Evolutionary conservation across 441 rosid genomes (phyloP), one percentile per base, ranked within the genome.

Genomic region (Gossypium lobatum): DNA sequence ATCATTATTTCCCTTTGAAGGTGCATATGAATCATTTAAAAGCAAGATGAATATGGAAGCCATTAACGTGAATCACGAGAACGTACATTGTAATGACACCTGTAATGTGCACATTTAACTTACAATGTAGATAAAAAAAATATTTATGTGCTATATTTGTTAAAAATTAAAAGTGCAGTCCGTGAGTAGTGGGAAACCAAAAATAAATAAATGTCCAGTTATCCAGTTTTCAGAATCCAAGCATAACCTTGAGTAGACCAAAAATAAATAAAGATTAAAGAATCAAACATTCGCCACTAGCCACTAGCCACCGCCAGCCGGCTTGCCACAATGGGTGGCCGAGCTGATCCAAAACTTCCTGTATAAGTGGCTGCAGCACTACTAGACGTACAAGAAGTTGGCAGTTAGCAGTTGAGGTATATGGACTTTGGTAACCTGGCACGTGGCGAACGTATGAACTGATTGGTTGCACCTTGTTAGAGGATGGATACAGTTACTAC

Each of bases 1-100:
- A n/a, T 52, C 6, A 31, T 31, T 31, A 4, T 31, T 17, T 50
- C 54, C 4, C 14, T 21, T 10, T 10, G n/a, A 25, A 34, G 37
- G 0, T 17, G 50, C 48, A 53, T 54, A 17, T 17, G 73, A 69
- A 54, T 18, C 6, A 53, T 31, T 28, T 53, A 48, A 67, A 67
- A 48, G 71, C 59, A 57, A 50, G 42, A 67, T 48, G 34, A 4
- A 28, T 28, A 28, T 28, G 71, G 58, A 14, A 25, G 8, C 42
- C 42, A 48, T 53, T 53, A 10, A 16, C 28, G 62, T 53, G 50
- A 31, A 31, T 70, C 73, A 70, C 73, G 73, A 67, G 16, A 21
- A n/a, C 39, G 23, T 11, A 21, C 34, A 31, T 31, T 31, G 34
- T 4, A 4, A 4, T 31, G 6, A 4, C 6, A 31, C 6, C 6